Base-by-base conservation (phyloP, 306 rosid species). In the Acmispon strigosus region DNA sequence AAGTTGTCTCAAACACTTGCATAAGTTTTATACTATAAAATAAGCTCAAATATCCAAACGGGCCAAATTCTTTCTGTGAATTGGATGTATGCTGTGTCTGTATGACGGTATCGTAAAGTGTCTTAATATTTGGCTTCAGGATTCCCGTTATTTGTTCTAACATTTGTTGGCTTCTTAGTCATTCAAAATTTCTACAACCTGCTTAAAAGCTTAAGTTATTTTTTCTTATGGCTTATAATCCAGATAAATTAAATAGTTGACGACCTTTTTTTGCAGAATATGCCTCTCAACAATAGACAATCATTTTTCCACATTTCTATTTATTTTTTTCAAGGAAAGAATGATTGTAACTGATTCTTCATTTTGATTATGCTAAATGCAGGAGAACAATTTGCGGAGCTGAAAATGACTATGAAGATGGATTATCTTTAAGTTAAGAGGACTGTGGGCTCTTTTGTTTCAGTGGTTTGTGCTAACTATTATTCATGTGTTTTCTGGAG, bases 351-450 rank as follows among this genome's bases (percentile, higher is more conserved):
- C 22, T 22, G 53, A 56, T 44, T 69, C 54, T 54, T 10, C 50
- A 45, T 15, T 24, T 39, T 44, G 5, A 12, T 62, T 37, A 27
- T 49, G 53, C n/a, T 32, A 18, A 76, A 68, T 76, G 84, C 84
- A 85, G 86, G 83, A 85, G 32, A 34, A 11, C 45, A 52, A 43
- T 57, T 43, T 72, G 36, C 10, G 69, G 42, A 63, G 8, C 16
- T 62, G 17, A 22, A 16, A 5, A 2, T 63, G 76, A 73, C 27
- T 63, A 70, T 19, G 29, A 47, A 51, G 73, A 54, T 32, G 69
- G 52, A 14, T 52, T 50, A 19, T 83, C 62, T 56, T n/a, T 41
- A 7, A 37, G 64, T 62, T 54, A 56, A 59, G 81, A 80, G 39
- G 67, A 70, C 18, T 41, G 49, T 61, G 62, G 16, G 37, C 57